Evolutionary conservation across 306 rosid genomes (phyloP).

Genomic region (Malus sylvestris): DNA sequence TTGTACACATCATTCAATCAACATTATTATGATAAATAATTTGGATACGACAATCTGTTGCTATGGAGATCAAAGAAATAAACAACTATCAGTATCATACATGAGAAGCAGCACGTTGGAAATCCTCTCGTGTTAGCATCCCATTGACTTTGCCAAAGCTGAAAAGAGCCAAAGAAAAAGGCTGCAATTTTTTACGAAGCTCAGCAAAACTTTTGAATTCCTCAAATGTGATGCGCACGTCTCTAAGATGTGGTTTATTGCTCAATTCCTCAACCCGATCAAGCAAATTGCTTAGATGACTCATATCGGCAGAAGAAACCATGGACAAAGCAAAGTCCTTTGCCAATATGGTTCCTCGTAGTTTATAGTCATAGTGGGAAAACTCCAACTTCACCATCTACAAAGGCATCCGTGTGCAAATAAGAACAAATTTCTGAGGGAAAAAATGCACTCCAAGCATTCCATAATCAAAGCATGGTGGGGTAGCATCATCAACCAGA

Average conservation of each 20-base stretch:
- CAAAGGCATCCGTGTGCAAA: conserved; percentile 23
- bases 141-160: conserved; percentile 80
- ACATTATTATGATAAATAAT: not conserved
- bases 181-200: conserved; percentile 55
- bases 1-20: conserved; percentile 4
- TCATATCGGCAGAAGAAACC: conserved; percentile 82
- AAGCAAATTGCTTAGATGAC: conserved; percentile 53
- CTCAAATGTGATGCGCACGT: conserved; percentile 55
- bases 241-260: conserved; percentile 38
- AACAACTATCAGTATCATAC: conserved; percentile 30
- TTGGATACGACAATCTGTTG: not conserved
- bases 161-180: conserved; percentile 77
- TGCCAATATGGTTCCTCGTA: conserved; percentile 55
- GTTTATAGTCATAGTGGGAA: conserved; percentile 76
- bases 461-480: not conserved
- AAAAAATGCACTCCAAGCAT: not conserved
- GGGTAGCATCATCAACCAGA: not conserved
- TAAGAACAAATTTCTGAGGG: conserved; percentile 5
- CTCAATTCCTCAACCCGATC: conserved; percentile 48
- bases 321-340: conserved; percentile 88
- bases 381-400: conserved; percentile 77
- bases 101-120: conserved; percentile 76
- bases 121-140: conserved; percentile 54
- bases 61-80: conserved; percentile 2
- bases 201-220: conserved; percentile 76